Conservation (phyloP, 257 asterid species). For the Salvia hispanica region DNA sequence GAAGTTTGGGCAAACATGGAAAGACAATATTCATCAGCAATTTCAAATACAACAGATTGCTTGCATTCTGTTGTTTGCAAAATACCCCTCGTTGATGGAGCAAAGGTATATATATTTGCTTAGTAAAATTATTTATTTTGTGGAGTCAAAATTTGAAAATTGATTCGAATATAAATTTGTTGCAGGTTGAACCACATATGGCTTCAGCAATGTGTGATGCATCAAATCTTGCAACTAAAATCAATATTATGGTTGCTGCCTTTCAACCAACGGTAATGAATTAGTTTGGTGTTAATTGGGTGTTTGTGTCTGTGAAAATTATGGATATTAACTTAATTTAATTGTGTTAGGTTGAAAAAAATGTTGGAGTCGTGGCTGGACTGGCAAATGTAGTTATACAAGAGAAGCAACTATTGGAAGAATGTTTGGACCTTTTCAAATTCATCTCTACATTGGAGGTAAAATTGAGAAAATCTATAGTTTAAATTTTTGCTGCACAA, state of each 20-base stretch:
- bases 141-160: no score
- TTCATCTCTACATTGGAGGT: conserved; percentile 65
- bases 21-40: conserved; percentile 54
- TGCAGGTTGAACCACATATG: conserved; percentile 59
- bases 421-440: conserved; percentile 72
- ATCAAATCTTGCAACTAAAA: conserved; percentile 57
- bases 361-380: conserved; percentile 43
- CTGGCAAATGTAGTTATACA: conserved; percentile 61
- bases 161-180: background rate
- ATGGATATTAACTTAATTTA: background rate
- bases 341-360: conserved; percentile 44
- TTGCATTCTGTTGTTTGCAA: conserved; percentile 65
- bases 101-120: conserved; percentile 44
- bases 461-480: background rate
- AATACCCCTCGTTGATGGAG: conserved; percentile 79
- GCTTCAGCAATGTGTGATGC: conserved; percentile 50
- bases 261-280: conserved; percentile 49
- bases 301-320: background rate
- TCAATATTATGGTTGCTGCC: conserved; percentile 41
- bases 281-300: background rate
- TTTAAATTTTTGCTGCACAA: background rate
- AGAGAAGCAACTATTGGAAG: conserved; percentile 78
- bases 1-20: conserved; percentile 68
- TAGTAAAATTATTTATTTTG: no score
- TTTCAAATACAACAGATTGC: conserved; percentile 54